Evolutionary conservation across 345 rosid genomes (phyloP).

Genomic region (Brassica juncea): DNA sequence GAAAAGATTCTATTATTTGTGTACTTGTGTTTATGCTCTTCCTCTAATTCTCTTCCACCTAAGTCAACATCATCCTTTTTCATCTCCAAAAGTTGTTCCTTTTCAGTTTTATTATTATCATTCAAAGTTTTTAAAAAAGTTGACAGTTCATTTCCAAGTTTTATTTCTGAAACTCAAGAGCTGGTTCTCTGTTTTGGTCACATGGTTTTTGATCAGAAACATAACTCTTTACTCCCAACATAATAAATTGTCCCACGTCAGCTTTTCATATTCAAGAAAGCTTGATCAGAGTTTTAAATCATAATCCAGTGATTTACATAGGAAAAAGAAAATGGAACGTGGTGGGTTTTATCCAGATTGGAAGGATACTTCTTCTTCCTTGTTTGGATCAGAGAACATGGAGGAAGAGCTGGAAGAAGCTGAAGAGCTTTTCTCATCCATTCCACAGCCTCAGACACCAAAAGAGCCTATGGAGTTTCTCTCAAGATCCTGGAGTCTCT

Average conservation of each 20-base stretch:
- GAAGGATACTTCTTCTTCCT: conserved; percentile 45
- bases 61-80: conserved; percentile 42
- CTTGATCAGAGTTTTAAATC: not conserved
- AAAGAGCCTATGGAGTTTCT: conserved; percentile 93
- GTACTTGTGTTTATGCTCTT: conserved; percentile 36
- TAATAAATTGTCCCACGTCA: conserved; percentile 7
- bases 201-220: conserved; percentile 34
- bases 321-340: conserved; percentile 50
- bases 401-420: conserved; percentile 57
- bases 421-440: conserved; percentile 48
- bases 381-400: conserved; percentile 47
- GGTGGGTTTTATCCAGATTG: conserved; percentile 54
- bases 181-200: conserved; percentile 38
- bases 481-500: conserved; percentile 90
- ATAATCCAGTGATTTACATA: not conserved
- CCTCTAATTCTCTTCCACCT: conserved; percentile 40
- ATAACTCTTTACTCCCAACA: conserved; percentile 32
- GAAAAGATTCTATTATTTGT: conserved; percentile 26
- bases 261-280: conserved; percentile 5
- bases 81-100: conserved; percentile 18
- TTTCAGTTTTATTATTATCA: not conserved
- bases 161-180: conserved; percentile 26
- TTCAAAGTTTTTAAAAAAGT: not conserved
- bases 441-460: conserved; percentile 81
- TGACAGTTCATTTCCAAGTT: conserved; percentile 34